Conservation (phyloP, 805 yeast species). For the Grigorovia transvaalensis region DNA sequence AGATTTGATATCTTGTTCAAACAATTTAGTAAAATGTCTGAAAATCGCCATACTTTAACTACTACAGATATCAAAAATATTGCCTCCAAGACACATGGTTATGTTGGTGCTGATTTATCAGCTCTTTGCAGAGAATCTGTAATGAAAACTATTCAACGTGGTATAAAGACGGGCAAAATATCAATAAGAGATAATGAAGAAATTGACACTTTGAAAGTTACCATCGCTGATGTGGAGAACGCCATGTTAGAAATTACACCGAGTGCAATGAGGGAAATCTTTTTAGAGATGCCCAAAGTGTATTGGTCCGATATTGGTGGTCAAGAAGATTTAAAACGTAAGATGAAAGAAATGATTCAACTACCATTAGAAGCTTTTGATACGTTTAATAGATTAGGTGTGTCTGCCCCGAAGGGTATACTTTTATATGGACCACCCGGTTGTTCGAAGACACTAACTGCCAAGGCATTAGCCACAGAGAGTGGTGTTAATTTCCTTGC, state of each 20-base stretch:
- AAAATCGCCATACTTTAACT: constrained; percentile 39
- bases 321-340: constrained; percentile 69
- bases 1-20: constrained; percentile 61
- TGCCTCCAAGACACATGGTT: constrained; percentile 84
- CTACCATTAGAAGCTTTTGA: constrained; percentile 78
- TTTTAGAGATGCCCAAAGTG: constrained; percentile 88
- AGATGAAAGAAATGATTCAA: constrained; percentile 82
- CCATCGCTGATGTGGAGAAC: constrained; percentile 47
- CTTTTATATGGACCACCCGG: constrained; percentile 97
- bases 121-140: constrained; percentile 86
- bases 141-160: constrained; percentile 66
- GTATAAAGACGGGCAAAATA: constrained; percentile 27
- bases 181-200: constrained; percentile 6
- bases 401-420: constrained; percentile 87
- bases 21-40: constrained; percentile 41
- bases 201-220: constrained; percentile 36
- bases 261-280: constrained; percentile 93
- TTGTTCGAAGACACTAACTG: constrained; percentile 89
- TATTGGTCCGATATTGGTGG: constrained; percentile 96
- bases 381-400: constrained; percentile 66
- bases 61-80: constrained; percentile 47
- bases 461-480: constrained; percentile 92
- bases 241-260: constrained; percentile 81
- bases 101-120: constrained; percentile 91
- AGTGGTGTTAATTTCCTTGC: constrained; percentile 89